Base-by-base conservation (phyloP, 2,329 filamentous ascomycete genomes). In the Verticillium alfalfae region DNA sequence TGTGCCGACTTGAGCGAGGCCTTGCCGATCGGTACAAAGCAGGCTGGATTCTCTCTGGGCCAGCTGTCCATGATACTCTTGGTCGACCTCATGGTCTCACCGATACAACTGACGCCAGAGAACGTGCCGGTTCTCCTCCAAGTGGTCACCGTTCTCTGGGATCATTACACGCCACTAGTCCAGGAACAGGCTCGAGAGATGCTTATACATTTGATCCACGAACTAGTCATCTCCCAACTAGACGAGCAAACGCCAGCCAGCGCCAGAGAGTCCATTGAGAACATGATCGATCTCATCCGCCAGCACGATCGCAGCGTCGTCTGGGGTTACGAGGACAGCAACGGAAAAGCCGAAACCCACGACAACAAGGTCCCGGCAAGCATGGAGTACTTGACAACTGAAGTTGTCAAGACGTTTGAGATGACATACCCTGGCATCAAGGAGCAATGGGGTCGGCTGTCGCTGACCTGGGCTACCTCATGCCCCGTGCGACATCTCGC, bases 101-200 rank as follows among this genome's bases (percentile, higher is more conserved):
- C 95, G 0, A 88, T 96, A 39, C 88, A 93, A 59, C 81, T 98
- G 16, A 83, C 86, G 2, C 81, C 87, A 18, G 92, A 97, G 56
- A 91, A 90, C 67, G 85, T 98, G 3, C 92, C 94, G 1, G 84
- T 96, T 34, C 80, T 99, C 22, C 79, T 99, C 15, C 95, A 99
- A 73, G 91, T 97, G 9, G 89, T 97, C 5, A 88, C 94, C 13
- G 92, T 98, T 3, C 84, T 98, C 1, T 99, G 95, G 95, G 96
- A 99, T 72, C 94, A 98, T 70, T 97, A 99, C 70, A 97, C 92
- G 1, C 88, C 92, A 3, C 85, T 97, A 12, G 95, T 99, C 1
- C 94, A 98, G 73, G 95, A 98, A 67, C 94, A 99, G 74, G 93
- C 96, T 36, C 88, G 93, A 57, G 95, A 99, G 75, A 97, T 99